phyloP scores from a whole-genome alignment of 352 stramenopile genomes.

The Phytophthora nicotianae region DNA sequence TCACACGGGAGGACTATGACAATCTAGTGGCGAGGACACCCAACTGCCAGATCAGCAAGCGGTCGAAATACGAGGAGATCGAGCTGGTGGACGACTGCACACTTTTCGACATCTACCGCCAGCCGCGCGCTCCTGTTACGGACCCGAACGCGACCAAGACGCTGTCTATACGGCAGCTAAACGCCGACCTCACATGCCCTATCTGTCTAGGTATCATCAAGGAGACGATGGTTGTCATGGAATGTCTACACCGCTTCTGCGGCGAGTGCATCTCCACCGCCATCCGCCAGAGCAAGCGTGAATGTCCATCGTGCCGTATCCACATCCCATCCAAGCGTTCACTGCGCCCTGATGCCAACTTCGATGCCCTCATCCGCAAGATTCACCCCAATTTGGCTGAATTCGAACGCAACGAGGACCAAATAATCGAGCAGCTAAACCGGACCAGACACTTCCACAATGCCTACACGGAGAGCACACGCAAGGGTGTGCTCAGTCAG shows the following conservation, averaged over 20 bases:
- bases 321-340: conserved; percentile 89
- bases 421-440: conserved; percentile 85
- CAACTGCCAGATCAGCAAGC: conserved; percentile 54
- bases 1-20: conserved; percentile 77
- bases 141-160: conserved; percentile 62
- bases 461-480: conserved; percentile 72
- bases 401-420: conserved; percentile 78
- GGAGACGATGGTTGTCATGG: conserved; percentile 89
- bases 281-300: conserved; percentile 83
- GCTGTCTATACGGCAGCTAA: conserved; percentile 70
- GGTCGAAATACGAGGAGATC: conserved; percentile 88
- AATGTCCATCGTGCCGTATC: conserved; percentile 90
- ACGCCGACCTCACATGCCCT: conserved; percentile 86
- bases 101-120: conserved; percentile 90
- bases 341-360: conserved; percentile 83
- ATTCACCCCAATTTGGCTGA: conserved; percentile 88
- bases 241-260: conserved; percentile 93
- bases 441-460: conserved; percentile 85
- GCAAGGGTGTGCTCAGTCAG: conserved; percentile 75
- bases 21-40: conserved; percentile 47
- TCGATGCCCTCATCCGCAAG: conserved; percentile 84
- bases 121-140: conserved; percentile 67
- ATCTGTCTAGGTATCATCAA: conserved; percentile 89
- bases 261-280: conserved; percentile 90
- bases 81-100: conserved; percentile 89